Conservation (phyloP, 2,329 filamentous ascomycete genomes). For the Hypoxylon sp. region DNA sequence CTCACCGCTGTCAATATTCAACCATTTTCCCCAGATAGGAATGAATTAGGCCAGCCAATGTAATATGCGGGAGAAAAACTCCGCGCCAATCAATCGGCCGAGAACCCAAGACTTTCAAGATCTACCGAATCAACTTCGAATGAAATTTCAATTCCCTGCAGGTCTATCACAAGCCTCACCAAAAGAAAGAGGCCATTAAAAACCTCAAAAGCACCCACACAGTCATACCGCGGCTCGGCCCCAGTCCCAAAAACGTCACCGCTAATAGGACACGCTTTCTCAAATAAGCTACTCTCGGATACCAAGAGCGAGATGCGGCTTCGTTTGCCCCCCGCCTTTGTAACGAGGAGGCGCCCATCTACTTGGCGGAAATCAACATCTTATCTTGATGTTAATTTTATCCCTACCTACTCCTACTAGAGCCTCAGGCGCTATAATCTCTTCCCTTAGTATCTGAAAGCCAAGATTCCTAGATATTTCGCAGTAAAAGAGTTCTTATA, state of each 20-base stretch:
- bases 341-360: neutral
- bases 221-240: conserved; percentile 35
- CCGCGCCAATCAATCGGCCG: conserved; percentile 40
- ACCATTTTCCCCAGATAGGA: conserved; percentile 32
- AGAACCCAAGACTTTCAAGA: conserved; percentile 18
- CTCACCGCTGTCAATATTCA: conserved; percentile 35
- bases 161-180: conserved; percentile 18
- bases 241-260: conserved; percentile 24
- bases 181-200: conserved; percentile 23
- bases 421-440: neutral
- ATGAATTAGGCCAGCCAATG: conserved; percentile 29
- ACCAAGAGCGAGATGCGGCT: conserved; percentile 10
- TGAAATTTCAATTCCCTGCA: conserved; percentile 31
- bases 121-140: conserved; percentile 28
- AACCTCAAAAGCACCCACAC: conserved; percentile 26
- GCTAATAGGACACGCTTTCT: conserved; percentile 24
- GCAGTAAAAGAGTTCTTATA: neutral
- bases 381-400: neutral
- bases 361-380: conserved; percentile 2
- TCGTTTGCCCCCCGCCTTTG: conserved; percentile 1
- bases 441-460: neutral
- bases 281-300: conserved; percentile 12
- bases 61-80: conserved; percentile 40
- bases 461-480: neutral
- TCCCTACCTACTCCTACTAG: neutral